These are phyloP conservation scores for Lasiosphaeria hispida DNA, from an alignment of 495 filamentous ascomycete species.

Conservation along the genomic window DNA sequence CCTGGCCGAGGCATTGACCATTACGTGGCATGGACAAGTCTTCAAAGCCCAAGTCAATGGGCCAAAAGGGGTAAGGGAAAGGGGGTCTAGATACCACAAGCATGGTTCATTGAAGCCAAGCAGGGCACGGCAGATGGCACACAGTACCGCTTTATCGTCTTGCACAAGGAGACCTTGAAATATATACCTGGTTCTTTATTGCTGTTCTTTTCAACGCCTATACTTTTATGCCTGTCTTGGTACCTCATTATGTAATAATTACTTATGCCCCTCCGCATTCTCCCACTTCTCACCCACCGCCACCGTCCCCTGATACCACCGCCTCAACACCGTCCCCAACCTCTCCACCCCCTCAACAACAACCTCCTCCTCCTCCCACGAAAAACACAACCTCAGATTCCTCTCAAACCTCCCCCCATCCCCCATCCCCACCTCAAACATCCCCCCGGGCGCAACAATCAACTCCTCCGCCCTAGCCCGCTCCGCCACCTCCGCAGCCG, in stretches of 20 bases:
- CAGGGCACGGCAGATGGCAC: too few species aligned
- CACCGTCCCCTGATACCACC: conserved; percentile 8
- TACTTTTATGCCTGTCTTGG: too few species aligned
- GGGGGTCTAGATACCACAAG: too few species aligned
- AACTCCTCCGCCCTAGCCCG: conserved; percentile 55
- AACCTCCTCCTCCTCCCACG: conserved; percentile 68
- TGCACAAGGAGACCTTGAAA: too few species aligned
- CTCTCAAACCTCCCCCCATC: conserved; percentile 48
- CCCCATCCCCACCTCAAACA: conserved; percentile 64
- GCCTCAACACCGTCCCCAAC: conserved; percentile 49
- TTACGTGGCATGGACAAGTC: too few species aligned
- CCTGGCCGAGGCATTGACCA: too few species aligned
- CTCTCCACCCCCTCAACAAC: conserved; percentile 67
- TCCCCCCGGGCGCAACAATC: conserved; percentile 57
- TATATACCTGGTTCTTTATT: too few species aligned
- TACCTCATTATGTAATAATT: neutral
- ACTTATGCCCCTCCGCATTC: conserved; percentile 4
- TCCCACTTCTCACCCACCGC: neutral
- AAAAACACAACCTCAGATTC: conserved; percentile 66
- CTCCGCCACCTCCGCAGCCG: conserved; percentile 54
- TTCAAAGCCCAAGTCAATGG: too few species aligned
- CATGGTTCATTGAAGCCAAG: too few species aligned
- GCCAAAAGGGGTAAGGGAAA: too few species aligned
- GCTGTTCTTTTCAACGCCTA: too few species aligned
- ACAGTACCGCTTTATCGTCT: too few species aligned